phyloP scores from a whole-genome alignment of 2,329 filamentous ascomycete genomes.

The Aspergillus tubingensis region DNA sequence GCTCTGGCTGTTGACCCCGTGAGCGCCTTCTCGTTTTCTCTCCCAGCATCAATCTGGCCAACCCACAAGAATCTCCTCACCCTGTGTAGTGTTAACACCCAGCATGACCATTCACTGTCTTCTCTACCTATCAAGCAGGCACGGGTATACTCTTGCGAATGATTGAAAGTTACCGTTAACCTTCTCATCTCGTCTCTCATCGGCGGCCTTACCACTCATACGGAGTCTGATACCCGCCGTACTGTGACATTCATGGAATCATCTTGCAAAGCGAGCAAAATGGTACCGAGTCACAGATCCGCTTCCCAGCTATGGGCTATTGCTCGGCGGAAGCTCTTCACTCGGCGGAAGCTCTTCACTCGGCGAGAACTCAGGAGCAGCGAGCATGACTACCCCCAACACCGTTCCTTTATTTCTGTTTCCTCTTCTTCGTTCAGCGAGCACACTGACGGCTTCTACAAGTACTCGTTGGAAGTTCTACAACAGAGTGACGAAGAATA shows the following conservation, averaged over 20 bases:
- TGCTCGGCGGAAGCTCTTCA: constrained; percentile 20
- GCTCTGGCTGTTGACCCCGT: not conserved
- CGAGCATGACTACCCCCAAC: constrained; percentile 1
- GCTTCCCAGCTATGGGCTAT: constrained; percentile 21
- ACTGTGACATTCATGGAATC: not conserved
- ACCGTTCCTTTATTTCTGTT: not conserved
- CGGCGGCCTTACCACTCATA: not conserved
- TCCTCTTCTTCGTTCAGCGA: constrained; percentile 16
- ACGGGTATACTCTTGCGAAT: too few relatives aligned
- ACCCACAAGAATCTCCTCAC: not conserved
- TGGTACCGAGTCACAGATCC: constrained; percentile 16
- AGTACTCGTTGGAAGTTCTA: constrained; percentile 24
- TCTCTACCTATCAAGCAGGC: not conserved
- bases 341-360: constrained; percentile 22
- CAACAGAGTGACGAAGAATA: constrained; percentile 12
- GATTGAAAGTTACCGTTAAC: not conserved
- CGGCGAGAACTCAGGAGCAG: constrained; percentile 12
- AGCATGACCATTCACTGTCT: not conserved
- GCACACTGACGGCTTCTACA: constrained; percentile 25
- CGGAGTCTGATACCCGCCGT: not conserved
- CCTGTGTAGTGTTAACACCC: not conserved
- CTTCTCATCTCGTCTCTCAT: not conserved
- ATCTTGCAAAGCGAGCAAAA: not conserved
- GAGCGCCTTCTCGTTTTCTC: not conserved
- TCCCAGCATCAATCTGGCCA: not conserved